Percentiles rank a stretch among this genome's conserved stretches.
These are phyloP conservation scores for Sphagnum contortum DNA, from an alignment of 225 moss, liverwort and hornwort genomes.

Conservation along the genomic window DNA sequence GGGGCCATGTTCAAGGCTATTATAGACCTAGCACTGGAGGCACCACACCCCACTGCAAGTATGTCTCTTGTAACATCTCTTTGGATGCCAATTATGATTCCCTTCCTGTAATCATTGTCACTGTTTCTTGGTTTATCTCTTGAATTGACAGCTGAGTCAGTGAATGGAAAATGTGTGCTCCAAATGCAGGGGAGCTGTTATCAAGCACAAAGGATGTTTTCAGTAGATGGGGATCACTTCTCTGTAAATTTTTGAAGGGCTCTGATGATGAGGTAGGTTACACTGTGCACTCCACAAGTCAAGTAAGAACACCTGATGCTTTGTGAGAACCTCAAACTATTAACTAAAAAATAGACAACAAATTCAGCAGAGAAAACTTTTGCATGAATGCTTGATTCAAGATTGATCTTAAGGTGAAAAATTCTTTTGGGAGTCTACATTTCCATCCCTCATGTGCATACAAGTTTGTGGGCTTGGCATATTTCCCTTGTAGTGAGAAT, in stretches of 20 bases:
- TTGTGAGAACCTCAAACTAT: not conserved
- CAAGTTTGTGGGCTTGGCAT: too few relatives aligned
- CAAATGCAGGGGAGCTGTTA: constrained; percentile 56
- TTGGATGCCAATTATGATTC: too few relatives aligned
- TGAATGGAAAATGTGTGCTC: not conserved
- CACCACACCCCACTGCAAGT: constrained; percentile 61
- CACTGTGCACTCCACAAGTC: not conserved
- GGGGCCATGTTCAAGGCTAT: constrained; percentile 90
- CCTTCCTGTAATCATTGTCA: too few relatives aligned
- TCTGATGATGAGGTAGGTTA: constrained; percentile 82
- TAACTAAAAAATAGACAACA: not conserved
- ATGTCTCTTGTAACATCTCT: constrained; percentile 4
- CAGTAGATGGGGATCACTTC: constrained; percentile 60
- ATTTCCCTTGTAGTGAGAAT: too few relatives aligned
- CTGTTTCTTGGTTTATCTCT: too few relatives aligned
- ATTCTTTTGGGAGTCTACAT: too few relatives aligned
- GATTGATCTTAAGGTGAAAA: too few relatives aligned
- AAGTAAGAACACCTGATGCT: too few relatives aligned
- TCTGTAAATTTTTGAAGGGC: constrained; percentile 68
- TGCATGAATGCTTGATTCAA: too few relatives aligned
- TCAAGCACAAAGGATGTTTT: constrained; percentile 46
- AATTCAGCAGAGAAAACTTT: not conserved
- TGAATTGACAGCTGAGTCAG: too few relatives aligned
- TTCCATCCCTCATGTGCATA: too few relatives aligned
- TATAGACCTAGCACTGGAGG: constrained; percentile 58